These are phyloP conservation scores for Spencermartinsiella ligniputridi DNA, from an alignment of 1,139 yeast species.

Conservation along the genomic window DNA sequence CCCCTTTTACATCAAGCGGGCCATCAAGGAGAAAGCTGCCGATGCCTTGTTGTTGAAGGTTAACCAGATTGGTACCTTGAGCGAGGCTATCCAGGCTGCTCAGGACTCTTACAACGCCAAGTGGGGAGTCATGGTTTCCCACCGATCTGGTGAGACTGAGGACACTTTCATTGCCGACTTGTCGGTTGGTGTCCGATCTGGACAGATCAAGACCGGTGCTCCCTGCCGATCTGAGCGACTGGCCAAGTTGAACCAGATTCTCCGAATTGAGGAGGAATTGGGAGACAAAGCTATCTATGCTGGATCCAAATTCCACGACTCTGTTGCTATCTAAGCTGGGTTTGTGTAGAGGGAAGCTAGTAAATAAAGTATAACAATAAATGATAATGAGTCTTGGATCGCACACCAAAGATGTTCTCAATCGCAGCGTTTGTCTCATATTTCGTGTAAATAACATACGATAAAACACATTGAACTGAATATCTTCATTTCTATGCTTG, in stretches of 20 bases:
- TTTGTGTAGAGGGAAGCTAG: not conserved
- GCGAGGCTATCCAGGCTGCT: conserved; percentile 86
- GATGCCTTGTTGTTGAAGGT: conserved; percentile 92
- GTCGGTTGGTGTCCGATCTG: conserved; percentile 93
- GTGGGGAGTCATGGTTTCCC: conserved; percentile 95
- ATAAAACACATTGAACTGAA: too few species aligned
- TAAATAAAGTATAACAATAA: not conserved
- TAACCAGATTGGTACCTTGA: conserved; percentile 76
- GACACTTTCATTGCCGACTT: conserved; percentile 97
- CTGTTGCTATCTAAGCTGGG: conserved; percentile 13
- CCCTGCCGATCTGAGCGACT: conserved; percentile 99
- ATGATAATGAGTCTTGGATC: too few species aligned
- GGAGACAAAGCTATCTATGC: conserved; percentile 95
- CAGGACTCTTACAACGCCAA: conserved; percentile 77
- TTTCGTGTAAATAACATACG: too few species aligned
- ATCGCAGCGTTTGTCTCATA: too few species aligned
- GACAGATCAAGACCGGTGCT: conserved; percentile 99
- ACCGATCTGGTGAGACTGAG: conserved; percentile 99
- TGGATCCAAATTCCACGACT: conserved; percentile 41
- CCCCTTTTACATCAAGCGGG: conserved; percentile 88
- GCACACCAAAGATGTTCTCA: too few species aligned
- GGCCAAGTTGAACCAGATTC: conserved; percentile 88
- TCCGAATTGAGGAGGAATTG: conserved; percentile 96
- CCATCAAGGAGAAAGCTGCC: conserved; percentile 92
- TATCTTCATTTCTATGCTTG: too few species aligned